These are phyloP conservation scores for Pseudogymnoascus verrucosus DNA, from an alignment of 2,329 filamentous ascomycete species.

Conservation along the genomic window DNA sequence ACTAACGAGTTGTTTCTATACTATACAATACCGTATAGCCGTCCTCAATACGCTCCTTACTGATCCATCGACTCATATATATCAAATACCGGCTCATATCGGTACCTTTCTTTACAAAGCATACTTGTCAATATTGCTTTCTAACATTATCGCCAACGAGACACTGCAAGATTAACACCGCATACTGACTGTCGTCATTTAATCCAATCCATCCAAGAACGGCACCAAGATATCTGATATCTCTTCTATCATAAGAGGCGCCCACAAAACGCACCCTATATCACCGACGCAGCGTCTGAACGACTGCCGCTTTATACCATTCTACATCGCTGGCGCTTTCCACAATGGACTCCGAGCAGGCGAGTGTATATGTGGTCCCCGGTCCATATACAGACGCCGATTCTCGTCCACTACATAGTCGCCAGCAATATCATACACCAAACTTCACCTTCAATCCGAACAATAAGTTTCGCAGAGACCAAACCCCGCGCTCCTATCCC, in stretches of 20 bases:
- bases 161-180: slow-evolving; percentile 13
- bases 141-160: slow-evolving; percentile 5
- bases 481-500: slow-evolving; percentile 36
- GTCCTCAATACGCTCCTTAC: slow-evolving; percentile 36
- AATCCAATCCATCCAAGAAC: background rate
- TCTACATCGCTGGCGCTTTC: slow-evolving; percentile 17
- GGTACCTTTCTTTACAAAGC: slow-evolving; percentile 20
- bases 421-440: slow-evolving; percentile 41
- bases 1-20: slow-evolving; percentile 37
- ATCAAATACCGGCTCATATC: slow-evolving; percentile 27
- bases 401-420: slow-evolving; percentile 37
- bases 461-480: slow-evolving; percentile 41
- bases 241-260: background rate
- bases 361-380: slow-evolving; percentile 42
- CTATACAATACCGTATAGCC: slow-evolving; percentile 29
- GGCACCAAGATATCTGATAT: background rate
- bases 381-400: slow-evolving; percentile 7
- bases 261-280: background rate
- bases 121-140: slow-evolving; percentile 13
- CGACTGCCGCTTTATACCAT: background rate
- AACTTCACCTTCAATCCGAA: slow-evolving; percentile 43
- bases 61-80: slow-evolving; percentile 19
- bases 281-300: background rate
- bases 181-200: background rate
- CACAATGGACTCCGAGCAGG: slow-evolving; percentile 45